Percentiles rank a stretch among this genome's conserved stretches.
phyloP scores from a whole-genome alignment of 2,329 filamentous ascomycete species.

The Penicillium verrucosum region DNA sequence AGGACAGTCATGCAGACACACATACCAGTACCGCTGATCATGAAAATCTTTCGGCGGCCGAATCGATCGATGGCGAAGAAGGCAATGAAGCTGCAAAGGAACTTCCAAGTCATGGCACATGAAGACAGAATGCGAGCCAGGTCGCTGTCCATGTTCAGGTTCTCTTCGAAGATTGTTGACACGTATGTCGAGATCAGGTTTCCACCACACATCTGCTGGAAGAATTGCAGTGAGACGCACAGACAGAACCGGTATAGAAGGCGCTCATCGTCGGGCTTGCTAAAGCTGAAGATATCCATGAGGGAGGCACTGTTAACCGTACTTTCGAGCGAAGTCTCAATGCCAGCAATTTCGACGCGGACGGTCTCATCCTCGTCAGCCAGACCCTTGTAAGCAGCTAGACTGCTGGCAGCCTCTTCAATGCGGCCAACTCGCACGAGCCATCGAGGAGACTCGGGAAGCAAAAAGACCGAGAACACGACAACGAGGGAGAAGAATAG shows the following conservation, averaged over 20 bases:
- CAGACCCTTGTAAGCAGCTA: conserved; percentile 41
- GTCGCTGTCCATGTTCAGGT: conserved; percentile 21
- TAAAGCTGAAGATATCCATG: conserved; percentile 52
- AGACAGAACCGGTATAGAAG: conserved; percentile 22
- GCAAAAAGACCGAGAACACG: conserved; percentile 19
- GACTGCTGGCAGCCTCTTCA: conserved; percentile 33
- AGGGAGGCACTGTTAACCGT: conserved; percentile 45
- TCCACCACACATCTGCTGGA: conserved; percentile 25
- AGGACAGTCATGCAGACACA: conserved; percentile 55
- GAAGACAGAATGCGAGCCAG: conserved; percentile 41
- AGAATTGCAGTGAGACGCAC: conserved; percentile 20
- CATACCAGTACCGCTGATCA: conserved; percentile 54
- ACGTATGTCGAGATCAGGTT: conserved; percentile 23
- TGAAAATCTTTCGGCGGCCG: conserved; percentile 53
- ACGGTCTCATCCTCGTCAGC: conserved; percentile 44
- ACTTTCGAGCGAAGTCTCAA: conserved; percentile 50
- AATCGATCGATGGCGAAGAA: conserved; percentile 53
- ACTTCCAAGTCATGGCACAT: conserved; percentile 57
- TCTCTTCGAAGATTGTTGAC: conserved; percentile 23
- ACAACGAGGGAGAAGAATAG: conserved; percentile 25
- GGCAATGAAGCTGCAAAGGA: conserved; percentile 51
- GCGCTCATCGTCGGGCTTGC: conserved; percentile 44
- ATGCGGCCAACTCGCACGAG: conserved; percentile 35
- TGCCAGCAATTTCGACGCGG: conserved; percentile 44
- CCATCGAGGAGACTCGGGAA: conserved; percentile 26